phyloP scores from a whole-genome alignment of 192 early-diverging fungal species.

The Mortierella antarctica region DNA sequence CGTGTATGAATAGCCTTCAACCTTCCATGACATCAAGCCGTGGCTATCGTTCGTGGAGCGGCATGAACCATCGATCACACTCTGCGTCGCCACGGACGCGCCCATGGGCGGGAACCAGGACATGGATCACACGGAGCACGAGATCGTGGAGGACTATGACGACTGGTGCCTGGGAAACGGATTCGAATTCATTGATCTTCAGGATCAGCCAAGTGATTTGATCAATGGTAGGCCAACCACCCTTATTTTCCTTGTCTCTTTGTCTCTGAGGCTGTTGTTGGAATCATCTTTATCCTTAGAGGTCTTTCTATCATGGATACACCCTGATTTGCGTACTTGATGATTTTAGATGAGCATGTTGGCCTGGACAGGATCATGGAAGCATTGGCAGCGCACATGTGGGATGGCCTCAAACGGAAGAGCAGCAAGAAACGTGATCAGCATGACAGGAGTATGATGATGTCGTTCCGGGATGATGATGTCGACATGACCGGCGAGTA shows the following conservation, averaged over 20 bases:
- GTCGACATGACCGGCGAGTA: conserved; percentile 29
- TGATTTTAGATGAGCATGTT: conserved; percentile 45
- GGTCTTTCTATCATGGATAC: background rate
- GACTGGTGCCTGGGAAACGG: conserved; percentile 72
- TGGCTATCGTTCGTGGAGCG: conserved; percentile 67
- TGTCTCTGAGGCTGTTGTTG: background rate
- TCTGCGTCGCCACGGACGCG: conserved; percentile 61
- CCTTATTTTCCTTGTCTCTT: background rate
- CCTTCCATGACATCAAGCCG: conserved; percentile 62
- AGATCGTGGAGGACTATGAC: conserved; percentile 51
- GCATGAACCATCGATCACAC: conserved; percentile 62
- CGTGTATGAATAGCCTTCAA: conserved; percentile 54
- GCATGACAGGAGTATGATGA: conserved; percentile 50
- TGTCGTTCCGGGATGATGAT: conserved; percentile 51
- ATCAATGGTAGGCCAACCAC: conserved; percentile 12
- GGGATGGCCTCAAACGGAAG: conserved; percentile 69
- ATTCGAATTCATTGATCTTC: conserved; percentile 73
- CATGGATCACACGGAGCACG: background rate
- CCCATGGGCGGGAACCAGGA: conserved; percentile 6
- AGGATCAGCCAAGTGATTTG: conserved; percentile 27
- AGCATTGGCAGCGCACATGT: conserved; percentile 71
- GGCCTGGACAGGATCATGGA: conserved; percentile 70
- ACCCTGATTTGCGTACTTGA: background rate
- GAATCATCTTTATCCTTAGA: background rate
- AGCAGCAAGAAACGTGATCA: conserved; percentile 44